Base-by-base conservation (phyloP, 768 basidiomycete genomes). In the Tubosaeta sp. region DNA sequence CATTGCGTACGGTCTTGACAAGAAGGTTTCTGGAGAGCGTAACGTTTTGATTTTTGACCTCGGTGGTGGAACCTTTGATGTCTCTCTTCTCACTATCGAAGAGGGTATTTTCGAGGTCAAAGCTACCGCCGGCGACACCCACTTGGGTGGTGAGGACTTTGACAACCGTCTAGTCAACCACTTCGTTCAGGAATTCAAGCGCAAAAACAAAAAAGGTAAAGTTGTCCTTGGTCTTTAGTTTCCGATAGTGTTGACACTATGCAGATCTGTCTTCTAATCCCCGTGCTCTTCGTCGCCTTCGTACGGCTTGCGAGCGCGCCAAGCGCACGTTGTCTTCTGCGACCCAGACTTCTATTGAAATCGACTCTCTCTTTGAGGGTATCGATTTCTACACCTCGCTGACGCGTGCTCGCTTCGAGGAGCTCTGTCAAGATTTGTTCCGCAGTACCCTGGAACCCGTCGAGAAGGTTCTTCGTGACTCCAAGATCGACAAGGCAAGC, bases 1-100 rank as follows among this genome's bases (percentile, higher is more conserved):
- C 58, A 97, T 97, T 65, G 95, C 95, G 33, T 97, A 98, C 74
- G 95, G 95, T 76, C 90, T 98, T 48, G 95, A 97, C 77, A 93
- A 94, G 77, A 91, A 95, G 75, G 84, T 88, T 53, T 70, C 71
- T 29, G 86, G 89, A 59, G 95, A 98, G 74, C 87, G 88, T 55
- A 95, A 97, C 68, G 94, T 98, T 62, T 82, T 97, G 66, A 95
- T 97, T 71, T 97, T 97, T 76, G 95, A 98, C 79, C 87, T 97
- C 37, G 95, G 94, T 57, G 95, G 95, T 77, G 95, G 94, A 77
- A 97, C 95, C 34, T 97, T 95, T 72, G 94, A 97, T 84, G 94
- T 95, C 33, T 95, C 94, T 29, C 89, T 97, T 52, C 76, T 97
- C 55, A 95, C 91, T 53, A 95, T 97, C 57, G 92, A 94, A 70